Base-by-base conservation (phyloP, 2,329 filamentous ascomycete species). In the Fusarium chlamydosporum region DNA sequence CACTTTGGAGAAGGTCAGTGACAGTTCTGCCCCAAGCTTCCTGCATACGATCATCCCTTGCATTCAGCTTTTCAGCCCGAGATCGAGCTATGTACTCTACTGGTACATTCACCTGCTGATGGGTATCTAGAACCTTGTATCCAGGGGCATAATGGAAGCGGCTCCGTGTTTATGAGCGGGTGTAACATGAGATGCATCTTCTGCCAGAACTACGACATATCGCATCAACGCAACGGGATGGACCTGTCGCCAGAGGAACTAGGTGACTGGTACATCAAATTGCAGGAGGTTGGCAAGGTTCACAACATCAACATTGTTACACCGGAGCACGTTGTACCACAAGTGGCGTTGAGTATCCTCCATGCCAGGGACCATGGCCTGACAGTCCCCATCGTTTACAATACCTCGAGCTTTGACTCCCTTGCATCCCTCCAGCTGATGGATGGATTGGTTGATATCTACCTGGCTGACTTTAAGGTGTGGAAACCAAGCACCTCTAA, bases 281-380 rank as follows among this genome's bases (percentile, higher is more conserved):
- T 96, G 42, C 92, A 96, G 76, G 84, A 92, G 29, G 85, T 92
- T 4, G 93, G 92, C n/a, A 81, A 85, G 10, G 91, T 93, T n/a
- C 92, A 96, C 81, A 96, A 96, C 76, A 94, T 96, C 83, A 96
- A 97, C 77, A 87, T 95, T 23, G 87, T 96, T 60, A 96, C 92
- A 0, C 92, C 93, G 0, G 93, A 96, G 76, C 93, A 96, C 77
- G 91, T 96, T 18, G 92, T 94, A 6, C 92, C 93, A 0, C 93
- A 96, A 76, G 91, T 96, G 11, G 92, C 88, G 1, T 81, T 96
- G 33, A 90, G 89, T 15, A 92, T 96, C 71, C 82, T 96, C 26
- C 85, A 91, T 65, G 92, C 92, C 0, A 85, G 86, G 46, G 88
- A 92, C 27, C 81, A 90, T 35, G 92, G 92, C 0, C 80, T 96